Evolutionary conservation across 192 early-diverging fungal species (phyloP).

Genomic region (Entomortierella beljakovae): DNA sequence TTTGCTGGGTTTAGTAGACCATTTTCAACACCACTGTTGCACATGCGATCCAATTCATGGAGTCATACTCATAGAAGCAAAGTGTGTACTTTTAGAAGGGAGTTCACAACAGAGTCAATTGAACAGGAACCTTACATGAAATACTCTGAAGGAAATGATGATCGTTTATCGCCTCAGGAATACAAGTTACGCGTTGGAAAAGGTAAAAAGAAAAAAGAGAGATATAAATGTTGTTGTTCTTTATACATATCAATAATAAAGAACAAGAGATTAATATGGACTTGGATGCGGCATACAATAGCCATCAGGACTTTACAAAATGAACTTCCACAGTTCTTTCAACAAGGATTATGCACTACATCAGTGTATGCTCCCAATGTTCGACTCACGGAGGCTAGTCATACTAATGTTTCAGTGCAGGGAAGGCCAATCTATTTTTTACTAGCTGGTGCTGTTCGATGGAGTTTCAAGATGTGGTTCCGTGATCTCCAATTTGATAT

Average conservation of each 20-base stretch:
- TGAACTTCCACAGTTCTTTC: conserved; percentile 65
- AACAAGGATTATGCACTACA: conserved; percentile 55
- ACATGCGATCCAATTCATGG: not conserved
- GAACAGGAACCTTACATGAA: conserved; percentile 10
- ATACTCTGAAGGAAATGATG: conserved; percentile 19
- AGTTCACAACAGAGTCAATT: conserved; percentile 7
- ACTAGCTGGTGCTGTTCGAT: conserved; percentile 62
- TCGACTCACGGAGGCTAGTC: conserved; percentile 64
- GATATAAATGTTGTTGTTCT: too few species aligned
- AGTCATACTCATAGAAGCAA: not conserved
- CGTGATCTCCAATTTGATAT: conserved; percentile 61
- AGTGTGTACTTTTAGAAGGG: not conserved
- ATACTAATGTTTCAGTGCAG: conserved; percentile 61
- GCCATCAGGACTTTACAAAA: conserved; percentile 62
- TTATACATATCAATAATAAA: not conserved
- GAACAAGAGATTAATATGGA: not conserved
- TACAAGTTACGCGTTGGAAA: conserved; percentile 42
- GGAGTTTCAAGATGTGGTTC: conserved; percentile 68
- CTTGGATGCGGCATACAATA: conserved; percentile 15
- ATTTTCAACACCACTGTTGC: not conserved
- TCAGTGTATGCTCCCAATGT: conserved; percentile 63
- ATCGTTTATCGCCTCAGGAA: conserved; percentile 18
- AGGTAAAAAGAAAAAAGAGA: conserved; percentile 14
- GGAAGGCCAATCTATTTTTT: conserved; percentile 62
- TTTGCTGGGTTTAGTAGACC: too few species aligned